Evolutionary conservation across 495 filamentous ascomycete species (phyloP), one percentile per base, ranked within the genome.

Genomic region (Xylaria castorea): DNA sequence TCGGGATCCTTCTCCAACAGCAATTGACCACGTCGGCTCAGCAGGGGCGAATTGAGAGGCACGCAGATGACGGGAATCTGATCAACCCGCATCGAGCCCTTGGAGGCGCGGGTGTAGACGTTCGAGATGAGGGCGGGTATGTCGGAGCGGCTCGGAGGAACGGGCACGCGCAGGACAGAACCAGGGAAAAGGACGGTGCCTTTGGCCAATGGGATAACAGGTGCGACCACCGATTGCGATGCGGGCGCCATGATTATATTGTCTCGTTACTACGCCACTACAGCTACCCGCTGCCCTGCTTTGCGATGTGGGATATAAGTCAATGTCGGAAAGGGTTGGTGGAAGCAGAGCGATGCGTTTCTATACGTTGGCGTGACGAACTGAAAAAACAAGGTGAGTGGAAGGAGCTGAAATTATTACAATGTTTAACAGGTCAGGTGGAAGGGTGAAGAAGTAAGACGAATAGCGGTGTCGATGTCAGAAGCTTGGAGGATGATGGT

Each of bases 171-270:
- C 38, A 94, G 83, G 50, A 92, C 91, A 22, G 92, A 89, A 63
- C 94, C 93, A 27, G 94, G 95, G 0, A 97, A 87, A 34, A 98
- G 88, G 48, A 97, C 92, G 46, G 86, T 86, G 75, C 89, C 90
- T 71, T 90, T 89, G 25, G 92, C 87, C 34, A 97, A 86, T 27
- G 92, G 91, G 65, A 97, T 90, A 73, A 97, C 81, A 53, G 94
- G 92, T 30, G 97, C 83, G 71, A 82, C 81, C 16, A 76, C 77
- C 30, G 82, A 78, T 68, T 82, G 81, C 71, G 77, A 76, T 30
- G 81, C 75, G 66, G 82, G 80, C 68, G 81, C 72, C 73, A 80
- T 80, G 62, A 70, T 74, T 70, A 68, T 20, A n/a, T 0, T 65
- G 36, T 46, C 34, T 65, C 55, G 30, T 22, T 5, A 36, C 36